phyloP scores from a whole-genome alignment of 768 basidiomycete genomes.

The Macrocybe gigantea region DNA sequence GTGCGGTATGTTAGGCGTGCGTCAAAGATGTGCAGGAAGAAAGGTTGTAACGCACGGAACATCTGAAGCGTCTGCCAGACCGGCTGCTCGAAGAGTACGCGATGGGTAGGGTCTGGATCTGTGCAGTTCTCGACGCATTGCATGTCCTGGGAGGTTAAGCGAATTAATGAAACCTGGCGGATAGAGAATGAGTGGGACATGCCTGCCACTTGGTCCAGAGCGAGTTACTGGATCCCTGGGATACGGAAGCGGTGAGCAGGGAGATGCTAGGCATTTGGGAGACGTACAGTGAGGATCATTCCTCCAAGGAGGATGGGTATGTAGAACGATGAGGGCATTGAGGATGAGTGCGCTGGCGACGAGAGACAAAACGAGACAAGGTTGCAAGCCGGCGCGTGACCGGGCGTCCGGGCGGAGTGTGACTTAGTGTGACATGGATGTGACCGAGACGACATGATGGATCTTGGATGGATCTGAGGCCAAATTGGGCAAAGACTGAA shows the following conservation, averaged over 20 bases:
- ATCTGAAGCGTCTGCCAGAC: conserved; percentile 91
- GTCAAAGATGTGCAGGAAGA: conserved; percentile 12
- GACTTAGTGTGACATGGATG: conserved; percentile 6
- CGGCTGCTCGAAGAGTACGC: conserved; percentile 87
- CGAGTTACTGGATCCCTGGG: conserved; percentile 73
- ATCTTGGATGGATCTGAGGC: neutral
- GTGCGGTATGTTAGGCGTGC: conserved; percentile 21
- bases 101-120: conserved; percentile 51
- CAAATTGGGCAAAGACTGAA: no score
- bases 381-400: no score
- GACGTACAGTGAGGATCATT: conserved; percentile 84
- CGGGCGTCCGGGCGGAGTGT: conserved; percentile 1
- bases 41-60: conserved; percentile 57
- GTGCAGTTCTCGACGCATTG: conserved; percentile 95
- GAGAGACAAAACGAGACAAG: no score
- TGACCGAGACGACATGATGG: conserved; percentile 11
- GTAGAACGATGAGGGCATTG: conserved; percentile 64
- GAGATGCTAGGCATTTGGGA: neutral
- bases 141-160: conserved; percentile 63
- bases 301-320: conserved; percentile 81
- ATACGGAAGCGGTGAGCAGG: conserved; percentile 1
- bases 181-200: conserved; percentile 11
- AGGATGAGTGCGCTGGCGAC: conserved; percentile 6
- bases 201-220: conserved; percentile 84
- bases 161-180: conserved; percentile 2